phyloP scores from a whole-genome alignment of 2,329 filamentous ascomycete genomes.

The Trichophyton benhamiae region DNA sequence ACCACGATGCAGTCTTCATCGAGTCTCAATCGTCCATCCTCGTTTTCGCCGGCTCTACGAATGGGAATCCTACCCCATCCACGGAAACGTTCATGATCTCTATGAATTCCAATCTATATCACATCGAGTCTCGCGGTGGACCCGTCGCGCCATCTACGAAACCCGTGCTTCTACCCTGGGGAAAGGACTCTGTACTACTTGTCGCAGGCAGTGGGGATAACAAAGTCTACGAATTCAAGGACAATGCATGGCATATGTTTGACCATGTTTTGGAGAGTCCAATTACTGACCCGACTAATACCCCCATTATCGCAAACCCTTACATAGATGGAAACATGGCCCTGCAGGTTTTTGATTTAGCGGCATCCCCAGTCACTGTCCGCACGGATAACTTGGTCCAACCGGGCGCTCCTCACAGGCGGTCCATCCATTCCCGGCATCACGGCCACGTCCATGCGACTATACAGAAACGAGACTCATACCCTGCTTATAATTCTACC shows the following conservation, averaged over 20 bases:
- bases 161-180: constrained; percentile 66
- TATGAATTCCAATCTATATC: constrained; percentile 49
- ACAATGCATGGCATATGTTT: constrained; percentile 55
- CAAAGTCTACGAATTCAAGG: constrained; percentile 60
- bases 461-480: constrained; percentile 44
- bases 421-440: not conserved
- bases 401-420: constrained; percentile 34
- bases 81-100: constrained; percentile 64
- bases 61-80: constrained; percentile 46
- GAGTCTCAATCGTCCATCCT: constrained; percentile 58
- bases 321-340: constrained; percentile 67
- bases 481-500: constrained; percentile 68
- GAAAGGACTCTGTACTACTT: constrained; percentile 56
- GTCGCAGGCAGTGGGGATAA: constrained; percentile 60
- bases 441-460: constrained; percentile 14
- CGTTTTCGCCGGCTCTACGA: constrained; percentile 64
- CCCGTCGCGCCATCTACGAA: constrained; percentile 48
- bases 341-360: constrained; percentile 66
- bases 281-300: constrained; percentile 46
- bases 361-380: constrained; percentile 60
- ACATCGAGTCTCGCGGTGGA: constrained; percentile 47
- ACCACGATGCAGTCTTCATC: constrained; percentile 67
- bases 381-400: constrained; percentile 54
- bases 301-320: constrained; percentile 53
- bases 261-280: constrained; percentile 51